A percentile compares a stretch with the other conserved stretches of the same genome.
These are phyloP conservation scores for Scytalidium lignicola DNA, from an alignment of 2,329 filamentous ascomycete species.

Conservation along the genomic window DNA sequence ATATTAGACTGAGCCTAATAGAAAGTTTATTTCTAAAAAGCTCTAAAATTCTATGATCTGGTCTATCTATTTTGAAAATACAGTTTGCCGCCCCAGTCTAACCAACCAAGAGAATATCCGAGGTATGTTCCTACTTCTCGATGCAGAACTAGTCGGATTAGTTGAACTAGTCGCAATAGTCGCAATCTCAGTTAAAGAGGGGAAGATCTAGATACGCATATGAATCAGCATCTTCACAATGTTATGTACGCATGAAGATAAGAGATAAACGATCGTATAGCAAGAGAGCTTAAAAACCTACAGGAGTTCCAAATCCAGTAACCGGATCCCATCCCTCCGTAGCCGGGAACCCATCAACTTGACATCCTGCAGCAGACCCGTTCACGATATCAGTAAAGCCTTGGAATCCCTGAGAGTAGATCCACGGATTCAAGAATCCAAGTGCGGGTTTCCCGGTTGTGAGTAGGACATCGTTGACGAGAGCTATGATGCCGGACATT, in stretches of 20 bases:
- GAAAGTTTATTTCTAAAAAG: too few relatives aligned
- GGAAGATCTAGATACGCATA: background rate
- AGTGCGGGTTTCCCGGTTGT: slow-evolving; percentile 37
- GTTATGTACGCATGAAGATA: background rate
- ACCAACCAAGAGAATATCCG: background rate
- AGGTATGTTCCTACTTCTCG: background rate
- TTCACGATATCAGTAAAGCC: slow-evolving; percentile 42
- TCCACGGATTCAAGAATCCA: slow-evolving; percentile 57
- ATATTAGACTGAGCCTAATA: too few relatives aligned
- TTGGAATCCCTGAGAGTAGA: slow-evolving; percentile 44
- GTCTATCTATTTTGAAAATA: too few relatives aligned
- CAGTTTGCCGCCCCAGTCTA: background rate
- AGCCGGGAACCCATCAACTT: slow-evolving; percentile 35
- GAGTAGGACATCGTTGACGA: slow-evolving; percentile 58
- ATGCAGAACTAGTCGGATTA: background rate
- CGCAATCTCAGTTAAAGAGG: background rate
- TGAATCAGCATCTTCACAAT: background rate
- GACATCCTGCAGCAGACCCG: slow-evolving; percentile 33
- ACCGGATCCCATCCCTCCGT: slow-evolving; percentile 41
- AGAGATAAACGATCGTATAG: background rate
- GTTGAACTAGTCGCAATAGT: too few relatives aligned
- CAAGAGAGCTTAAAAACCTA: background rate
- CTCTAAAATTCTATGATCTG: too few relatives aligned
- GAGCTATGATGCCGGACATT: slow-evolving; percentile 51
- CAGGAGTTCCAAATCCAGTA: slow-evolving; percentile 42